Evolutionary conservation across 2,329 filamentous ascomycete species (phyloP).

Genomic region (Microcera coccophila): DNA sequence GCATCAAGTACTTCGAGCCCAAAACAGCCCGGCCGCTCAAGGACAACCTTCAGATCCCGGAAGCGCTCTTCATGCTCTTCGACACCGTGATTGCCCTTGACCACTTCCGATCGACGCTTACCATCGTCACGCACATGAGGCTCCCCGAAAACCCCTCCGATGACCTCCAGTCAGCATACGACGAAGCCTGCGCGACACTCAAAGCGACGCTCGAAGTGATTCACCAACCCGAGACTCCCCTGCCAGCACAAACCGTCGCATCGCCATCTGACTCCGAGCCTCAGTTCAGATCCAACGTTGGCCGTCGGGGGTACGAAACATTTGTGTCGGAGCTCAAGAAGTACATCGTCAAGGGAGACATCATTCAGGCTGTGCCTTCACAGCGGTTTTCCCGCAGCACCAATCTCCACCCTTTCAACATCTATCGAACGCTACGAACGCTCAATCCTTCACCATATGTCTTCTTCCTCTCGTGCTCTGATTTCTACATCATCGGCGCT

Average conservation of each 20-base stretch:
- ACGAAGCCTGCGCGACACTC: constrained; percentile 56
- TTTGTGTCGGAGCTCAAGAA: constrained; percentile 84
- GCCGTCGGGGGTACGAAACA: constrained; percentile 79
- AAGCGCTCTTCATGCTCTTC: constrained; percentile 95
- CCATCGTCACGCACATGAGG: constrained; percentile 86
- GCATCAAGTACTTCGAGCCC: constrained; percentile 95
- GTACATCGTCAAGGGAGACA: constrained; percentile 88
- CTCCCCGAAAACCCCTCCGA: constrained; percentile 56
- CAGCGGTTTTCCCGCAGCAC: constrained; percentile 90
- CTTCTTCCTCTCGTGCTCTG: constrained; percentile 88
- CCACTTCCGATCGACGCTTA: constrained; percentile 87
- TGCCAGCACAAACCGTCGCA: constrained; percentile 64
- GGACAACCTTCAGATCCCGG: constrained; percentile 83
- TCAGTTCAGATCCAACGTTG: constrained; percentile 89
- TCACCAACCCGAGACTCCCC: constrained; percentile 67
- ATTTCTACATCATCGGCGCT: constrained; percentile 93
- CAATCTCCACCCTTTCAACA: constrained; percentile 91
- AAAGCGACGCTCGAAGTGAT: constrained; percentile 67
- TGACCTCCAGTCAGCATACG: constrained; percentile 41
- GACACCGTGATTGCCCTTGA: constrained; percentile 94
- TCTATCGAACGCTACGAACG: constrained; percentile 93
- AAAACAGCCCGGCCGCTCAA: constrained; percentile 87
- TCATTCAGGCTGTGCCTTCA: constrained; percentile 95
- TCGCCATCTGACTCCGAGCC: constrained; percentile 63
- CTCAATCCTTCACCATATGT: constrained; percentile 97